Base-by-base conservation (phyloP, 805 yeast species). In the Cyberlindnera xishuangbannaensis region DNA sequence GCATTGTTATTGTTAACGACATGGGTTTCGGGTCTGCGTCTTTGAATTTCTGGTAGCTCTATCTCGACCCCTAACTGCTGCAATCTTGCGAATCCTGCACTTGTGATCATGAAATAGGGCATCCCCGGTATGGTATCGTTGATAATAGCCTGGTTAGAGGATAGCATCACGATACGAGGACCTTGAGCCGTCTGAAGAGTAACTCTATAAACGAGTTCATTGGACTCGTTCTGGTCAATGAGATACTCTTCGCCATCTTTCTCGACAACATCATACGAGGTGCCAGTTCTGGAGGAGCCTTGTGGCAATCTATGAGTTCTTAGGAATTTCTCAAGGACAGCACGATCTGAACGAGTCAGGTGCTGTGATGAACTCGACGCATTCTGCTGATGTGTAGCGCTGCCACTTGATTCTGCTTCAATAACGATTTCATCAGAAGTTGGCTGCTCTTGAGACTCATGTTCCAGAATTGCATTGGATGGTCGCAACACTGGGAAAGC, bases 21-120 rank as follows among this genome's bases (percentile, higher is more conserved):
- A n/a, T n/a, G n/a, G n/a, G n/a, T n/a, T n/a, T n/a, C n/a, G n/a
- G n/a, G n/a, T n/a, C n/a, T n/a, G n/a, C n/a, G 27, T 6, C 7
- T 21, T 18, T 28, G 31, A 6, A 43, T 24, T 15, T 37, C 33
- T 11, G 59, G 56, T 7, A 33, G 42, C 4, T 40, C 37, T 16
- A 53, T 31, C 1, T 28, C 28, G 11, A 49, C 34, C 2, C 47
- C 50, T 4, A 49, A 20, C 6, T 40, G 15, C n/a, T 18, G 26
- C 12, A 55, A 18, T 22, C 40, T 43, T 2, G 57, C 52, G 13
- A 39, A 31, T 0, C 58, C 60, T 3, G 58, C 31, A 6, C 51
- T 52, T 6, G 44, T 48, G 2, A 55, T 18, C 56, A 56, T 48
- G 7, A 53, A 15, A 36, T 52, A 54, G 2, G 53, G 51, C n/a